Percentiles rank a stretch among this genome's conserved stretches.
These are phyloP conservation scores for Eremochloa ophiuroides DNA, from an alignment of 176 grass and related monocot genomes.

Conservation along the genomic window DNA sequence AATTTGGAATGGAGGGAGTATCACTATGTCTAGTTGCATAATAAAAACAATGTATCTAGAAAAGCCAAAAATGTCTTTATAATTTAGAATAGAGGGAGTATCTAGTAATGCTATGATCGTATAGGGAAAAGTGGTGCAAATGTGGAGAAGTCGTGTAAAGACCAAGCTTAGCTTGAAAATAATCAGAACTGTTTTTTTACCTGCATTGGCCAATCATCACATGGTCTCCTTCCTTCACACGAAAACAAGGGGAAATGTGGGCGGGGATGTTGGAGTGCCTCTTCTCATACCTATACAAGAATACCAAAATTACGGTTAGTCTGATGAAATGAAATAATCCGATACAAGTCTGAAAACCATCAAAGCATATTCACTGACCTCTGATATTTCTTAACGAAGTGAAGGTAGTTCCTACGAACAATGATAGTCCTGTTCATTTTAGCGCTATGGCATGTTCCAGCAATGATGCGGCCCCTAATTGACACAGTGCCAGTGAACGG, in stretches of 20 bases:
- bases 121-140: neutral
- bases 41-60: no score
- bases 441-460: slow-evolving; percentile 36
- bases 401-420: slow-evolving; percentile 37
- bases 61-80: no score
- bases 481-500: slow-evolving; percentile 37
- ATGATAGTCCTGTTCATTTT: slow-evolving; percentile 41
- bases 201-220: slow-evolving; percentile 7
- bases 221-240: slow-evolving; percentile 32
- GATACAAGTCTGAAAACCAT: neutral
- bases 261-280: slow-evolving; percentile 45
- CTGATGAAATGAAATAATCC: neutral
- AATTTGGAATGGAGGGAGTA: no score
- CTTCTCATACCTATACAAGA: slow-evolving; percentile 31
- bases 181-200: neutral
- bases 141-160: neutral
- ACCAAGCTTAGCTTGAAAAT: neutral
- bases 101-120: neutral
- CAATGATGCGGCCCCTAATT: slow-evolving; percentile 36
- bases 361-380: neutral
- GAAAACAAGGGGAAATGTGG: slow-evolving; percentile 34
- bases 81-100: no score
- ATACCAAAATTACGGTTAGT: neutral
- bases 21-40: no score
- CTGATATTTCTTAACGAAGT: slow-evolving; percentile 43